These are phyloP conservation scores for Globisporangium cylindrosporum DNA, from an alignment of 352 stramenopile species.

Conservation along the genomic window DNA sequence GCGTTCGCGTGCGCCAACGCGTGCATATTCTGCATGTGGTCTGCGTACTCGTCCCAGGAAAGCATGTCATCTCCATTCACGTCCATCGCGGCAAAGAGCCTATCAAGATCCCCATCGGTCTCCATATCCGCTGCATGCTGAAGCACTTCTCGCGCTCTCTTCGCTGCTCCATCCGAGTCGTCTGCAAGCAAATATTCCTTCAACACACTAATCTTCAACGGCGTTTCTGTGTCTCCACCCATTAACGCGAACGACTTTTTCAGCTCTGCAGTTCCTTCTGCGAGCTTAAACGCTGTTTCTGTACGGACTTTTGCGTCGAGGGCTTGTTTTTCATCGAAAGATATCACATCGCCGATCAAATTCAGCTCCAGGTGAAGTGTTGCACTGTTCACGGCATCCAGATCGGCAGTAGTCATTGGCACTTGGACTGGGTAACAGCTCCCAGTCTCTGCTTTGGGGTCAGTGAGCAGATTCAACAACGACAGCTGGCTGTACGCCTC, in stretches of 20 bases:
- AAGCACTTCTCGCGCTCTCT: constrained; percentile 26
- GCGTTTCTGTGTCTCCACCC: constrained; percentile 31
- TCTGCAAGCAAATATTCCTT: constrained; percentile 22
- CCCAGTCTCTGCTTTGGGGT: constrained; percentile 6
- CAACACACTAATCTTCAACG: constrained; percentile 30
- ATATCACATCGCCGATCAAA: constrained; percentile 22
- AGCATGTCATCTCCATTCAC: constrained; percentile 45
- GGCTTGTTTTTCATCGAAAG: constrained; percentile 23
- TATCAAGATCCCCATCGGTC: constrained; percentile 36
- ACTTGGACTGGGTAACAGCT: constrained; percentile 1
- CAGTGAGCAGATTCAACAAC: constrained; percentile 18
- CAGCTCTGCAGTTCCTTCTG: constrained; percentile 35
- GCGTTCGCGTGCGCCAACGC: constrained; percentile 31
- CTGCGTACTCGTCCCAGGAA: constrained; percentile 52
- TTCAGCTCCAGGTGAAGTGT: constrained; percentile 19
- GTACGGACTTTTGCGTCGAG: constrained; percentile 18
- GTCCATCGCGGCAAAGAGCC: constrained; percentile 47
- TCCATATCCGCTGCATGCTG: constrained; percentile 36
- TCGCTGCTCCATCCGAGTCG: not conserved
- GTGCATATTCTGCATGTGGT: constrained; percentile 49
- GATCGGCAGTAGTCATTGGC: constrained; percentile 8
- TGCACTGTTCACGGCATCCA: not conserved
- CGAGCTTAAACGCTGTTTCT: constrained; percentile 27
- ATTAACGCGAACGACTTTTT: constrained; percentile 42
- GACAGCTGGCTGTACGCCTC: constrained; percentile 24